Base-by-base conservation (phyloP, 164 flowering plant genomes). In the Magnolia kwangsiensis region DNA sequence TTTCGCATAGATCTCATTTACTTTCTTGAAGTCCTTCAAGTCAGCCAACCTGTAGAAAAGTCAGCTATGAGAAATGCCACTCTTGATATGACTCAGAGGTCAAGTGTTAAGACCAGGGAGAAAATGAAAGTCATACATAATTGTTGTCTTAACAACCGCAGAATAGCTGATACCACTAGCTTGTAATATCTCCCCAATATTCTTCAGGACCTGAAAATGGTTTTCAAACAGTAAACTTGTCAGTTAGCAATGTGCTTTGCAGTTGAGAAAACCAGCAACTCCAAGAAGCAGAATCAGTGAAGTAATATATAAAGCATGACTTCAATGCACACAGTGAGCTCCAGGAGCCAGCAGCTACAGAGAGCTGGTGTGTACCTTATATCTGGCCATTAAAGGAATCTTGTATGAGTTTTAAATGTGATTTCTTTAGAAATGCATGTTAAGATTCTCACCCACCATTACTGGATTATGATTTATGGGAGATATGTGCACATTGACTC, bases 21-120 rank as follows among this genome's bases (percentile, higher is more conserved):
- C 99, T 89, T 82, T 90, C 88, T 94, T 90, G 90, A 96, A 96
- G 86, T 96, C 99, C 63, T 90, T 89, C 91, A 96, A 80, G 85
- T 96, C 99, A 71, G 98, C 97, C 86, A 96, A 86, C 98, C 99
- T 96, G 90, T 27, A 63, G 45, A 72, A 50, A 45, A 16, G 29
- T 24, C 67, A 73, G 7, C 29, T 19, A 29, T 51, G 50, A 18
- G 21, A 19, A 67, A 51, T 63, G 27, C 11, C 61, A 10, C 18
- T 11, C 31, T 24, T 68, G 8, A 19, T 23, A 27, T 49, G 45
- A n/a, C 68, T 63, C 27, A 31, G 29, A 73, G 49, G 21, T 64
- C 7, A 72, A 74, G 16, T 69, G 69, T 37, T 4, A 76, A 58
- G 63, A 31, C 45, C 8, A 69, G 14, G 51, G 51, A 67, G 55